Evolutionary conservation across 75 land plant genomes (phyloP), one percentile per base, ranked within the genome.

Genomic region (Cupressus sempervirens): DNA sequence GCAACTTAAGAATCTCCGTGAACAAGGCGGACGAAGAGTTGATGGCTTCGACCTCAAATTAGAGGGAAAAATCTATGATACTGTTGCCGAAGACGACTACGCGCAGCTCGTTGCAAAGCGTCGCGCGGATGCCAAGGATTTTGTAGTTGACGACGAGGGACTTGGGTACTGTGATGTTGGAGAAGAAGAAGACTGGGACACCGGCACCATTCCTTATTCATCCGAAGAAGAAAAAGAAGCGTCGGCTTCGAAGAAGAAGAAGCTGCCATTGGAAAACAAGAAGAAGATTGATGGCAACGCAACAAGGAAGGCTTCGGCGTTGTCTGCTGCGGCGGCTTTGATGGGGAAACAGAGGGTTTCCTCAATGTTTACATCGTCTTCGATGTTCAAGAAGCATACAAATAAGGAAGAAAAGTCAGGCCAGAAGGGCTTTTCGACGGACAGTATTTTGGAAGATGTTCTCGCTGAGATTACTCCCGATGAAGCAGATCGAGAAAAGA

Each of bases 121-220:
- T 13, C 86, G 92, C 14, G 89, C 92, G 65, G 85, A 50, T 12
- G 89, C 84, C 73, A 79, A 85, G 35, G 93, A 85, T 29, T 98
- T 98, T 81, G 96, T 98, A 35, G 94, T 93, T 18, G 97, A 94
- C 29, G 99, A 98, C 73, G 88, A 89, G 26, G 95, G 94, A 12
- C 89, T 95, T 26, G 98, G 98, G 23, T 98, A 98, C 85, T 88
- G 82, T 18, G 99, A 98, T 35, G 83, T 90, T 13, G 98, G 98
- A 32, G 92, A 94, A 83, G 99, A 98, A 85, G 99, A 94, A 84
- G 95, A 98, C 36, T 96, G 97, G 99, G 85, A 94, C 12, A 76
- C 79, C 7, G 86, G 86, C 20, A 87, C 73, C 5, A 9, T 83
- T 36, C 76, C 83, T 9, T 32, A 76, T 0, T 92, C 90, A 2